phyloP scores from a whole-genome alignment of 805 yeast species.

The Candida germanica region DNA sequence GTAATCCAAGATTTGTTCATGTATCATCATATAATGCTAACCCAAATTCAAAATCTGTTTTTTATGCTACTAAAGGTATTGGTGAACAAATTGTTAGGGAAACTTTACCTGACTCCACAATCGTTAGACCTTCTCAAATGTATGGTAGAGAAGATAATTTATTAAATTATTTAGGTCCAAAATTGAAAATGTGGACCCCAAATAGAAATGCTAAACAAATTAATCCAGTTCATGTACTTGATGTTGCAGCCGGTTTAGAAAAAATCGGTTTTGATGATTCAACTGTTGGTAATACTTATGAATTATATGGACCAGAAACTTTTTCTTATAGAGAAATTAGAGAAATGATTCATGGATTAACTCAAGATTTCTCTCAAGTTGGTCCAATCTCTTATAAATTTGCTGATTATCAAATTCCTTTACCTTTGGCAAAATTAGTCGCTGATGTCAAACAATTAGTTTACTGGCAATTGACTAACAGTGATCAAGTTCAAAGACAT shows the following conservation, averaged over 20 bases:
- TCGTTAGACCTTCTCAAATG: slow-evolving; percentile 82
- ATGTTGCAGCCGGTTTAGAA: slow-evolving; percentile 78
- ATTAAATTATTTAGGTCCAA: slow-evolving; percentile 57
- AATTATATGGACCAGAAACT: slow-evolving; percentile 69
- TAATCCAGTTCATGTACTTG: slow-evolving; percentile 72
- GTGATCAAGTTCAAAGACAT: slow-evolving; percentile 75
- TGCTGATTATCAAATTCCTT: slow-evolving; percentile 44
- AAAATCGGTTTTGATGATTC: slow-evolving; percentile 77
- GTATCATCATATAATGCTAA: slow-evolving; percentile 78
- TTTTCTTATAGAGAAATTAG: slow-evolving; percentile 61
- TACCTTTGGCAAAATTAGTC: slow-evolving; percentile 41
- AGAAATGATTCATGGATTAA: slow-evolving; percentile 64
- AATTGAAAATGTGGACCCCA: slow-evolving; percentile 60
- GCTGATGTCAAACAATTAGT: slow-evolving; percentile 42
- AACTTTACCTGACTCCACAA: slow-evolving; percentile 69
- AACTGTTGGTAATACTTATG: slow-evolving; percentile 73
- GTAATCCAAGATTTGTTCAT: slow-evolving; percentile 72
- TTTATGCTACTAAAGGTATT: slow-evolving; percentile 73
- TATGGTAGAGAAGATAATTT: slow-evolving; percentile 73
- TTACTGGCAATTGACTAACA: slow-evolving; percentile 52
- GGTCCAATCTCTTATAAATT: slow-evolving; percentile 44
- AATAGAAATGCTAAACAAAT: slow-evolving; percentile 60
- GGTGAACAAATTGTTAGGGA: slow-evolving; percentile 72
- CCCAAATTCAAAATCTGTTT: slow-evolving; percentile 64
- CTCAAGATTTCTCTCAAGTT: slow-evolving; percentile 45